Base-by-base conservation (phyloP, 192 early-diverging fungal species). In the Lunasporangiospora selenospora region DNA sequence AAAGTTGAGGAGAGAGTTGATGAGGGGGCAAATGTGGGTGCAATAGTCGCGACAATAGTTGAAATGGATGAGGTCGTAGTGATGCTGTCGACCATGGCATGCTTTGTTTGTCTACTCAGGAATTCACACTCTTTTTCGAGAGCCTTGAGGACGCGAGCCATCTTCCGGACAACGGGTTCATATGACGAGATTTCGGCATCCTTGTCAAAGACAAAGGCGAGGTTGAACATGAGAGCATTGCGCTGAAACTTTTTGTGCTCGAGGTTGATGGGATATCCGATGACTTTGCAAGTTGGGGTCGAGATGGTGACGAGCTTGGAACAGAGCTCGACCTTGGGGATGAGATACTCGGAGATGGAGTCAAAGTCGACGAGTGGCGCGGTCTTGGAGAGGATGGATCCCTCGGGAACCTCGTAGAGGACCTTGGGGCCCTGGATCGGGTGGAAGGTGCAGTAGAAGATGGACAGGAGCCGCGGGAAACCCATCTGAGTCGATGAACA, bases 201-300 rank as follows among this genome's bases (percentile, higher is more conserved):
- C 38, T 84, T 86, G 47, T 95, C 92, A 83, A 99, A 98, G 12
- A 95, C 90, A 86, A 99, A 97, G 53, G 92, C 90, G 43, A 96
- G 80, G 76, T 99, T 99, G 80, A 96, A 99, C 26, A 94, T 83
- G 45, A 96, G 80, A 29, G 84, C 88, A 75, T 95, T 96, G 21
- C 97, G 80, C 47, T 79, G 75, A 57, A 95, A 92, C 41, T 86
- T 78, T 50, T 79, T 76, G 52, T 91, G 83, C 26, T 84, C 75
- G n/a, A 96, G 87, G 27, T 69, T 61, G 8, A 96, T 87, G 5
- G 93, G 94, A 49, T 75, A 82, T 6, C 89, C 92, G 65, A 95
- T 80, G 15, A 94, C 79, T 62, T 89, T 85, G 66, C 90, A 90
- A 11, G 81, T 78, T 27, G 80, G 65, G 27, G 89, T 91, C 26